phyloP scores from a whole-genome alignment of 306 rosid species.

The Vicia villosa region DNA sequence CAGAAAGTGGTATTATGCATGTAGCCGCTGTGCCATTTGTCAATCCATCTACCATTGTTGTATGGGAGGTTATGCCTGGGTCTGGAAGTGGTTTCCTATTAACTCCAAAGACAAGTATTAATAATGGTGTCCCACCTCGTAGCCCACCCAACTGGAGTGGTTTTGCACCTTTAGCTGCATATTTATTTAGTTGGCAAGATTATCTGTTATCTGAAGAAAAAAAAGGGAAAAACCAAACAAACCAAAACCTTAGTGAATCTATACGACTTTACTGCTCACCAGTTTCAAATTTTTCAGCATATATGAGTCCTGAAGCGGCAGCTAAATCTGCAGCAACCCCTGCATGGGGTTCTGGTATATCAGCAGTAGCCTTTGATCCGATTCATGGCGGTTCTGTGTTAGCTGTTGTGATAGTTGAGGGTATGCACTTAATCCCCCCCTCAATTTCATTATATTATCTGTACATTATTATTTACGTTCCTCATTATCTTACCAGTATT shows the following conservation, averaged over 20 bases:
- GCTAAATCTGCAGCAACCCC: conserved; percentile 90
- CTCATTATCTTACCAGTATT: conserved; percentile 12
- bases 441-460: conserved; percentile 5
- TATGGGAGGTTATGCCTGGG: conserved; percentile 99
- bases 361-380: conserved; percentile 96
- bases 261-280: conserved; percentile 93
- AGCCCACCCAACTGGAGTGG: conserved; percentile 84
- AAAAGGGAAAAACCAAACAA: conserved; percentile 70
- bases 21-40: conserved; percentile 96
- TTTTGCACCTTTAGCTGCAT: conserved; percentile 88
- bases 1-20: conserved; percentile 94
- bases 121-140: conserved; percentile 67
- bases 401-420: conserved; percentile 90
- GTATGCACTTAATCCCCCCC: conserved; percentile 44
- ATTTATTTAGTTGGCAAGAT: conserved; percentile 94
- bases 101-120: conserved; percentile 71
- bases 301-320: conserved; percentile 93
- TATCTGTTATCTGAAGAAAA: conserved; percentile 70
- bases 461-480: conserved; percentile 2
- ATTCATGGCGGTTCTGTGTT: conserved; percentile 92
- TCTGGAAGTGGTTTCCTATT: conserved; percentile 88
- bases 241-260: conserved; percentile 58
- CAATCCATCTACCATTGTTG: conserved; percentile 93
- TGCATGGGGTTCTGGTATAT: conserved; percentile 97
- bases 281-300: conserved; percentile 95